Evolutionary conservation across 2,329 filamentous ascomycete species (phyloP), one percentile per base, ranked within the genome.

Genomic region (Hypoxylon sp.): DNA sequence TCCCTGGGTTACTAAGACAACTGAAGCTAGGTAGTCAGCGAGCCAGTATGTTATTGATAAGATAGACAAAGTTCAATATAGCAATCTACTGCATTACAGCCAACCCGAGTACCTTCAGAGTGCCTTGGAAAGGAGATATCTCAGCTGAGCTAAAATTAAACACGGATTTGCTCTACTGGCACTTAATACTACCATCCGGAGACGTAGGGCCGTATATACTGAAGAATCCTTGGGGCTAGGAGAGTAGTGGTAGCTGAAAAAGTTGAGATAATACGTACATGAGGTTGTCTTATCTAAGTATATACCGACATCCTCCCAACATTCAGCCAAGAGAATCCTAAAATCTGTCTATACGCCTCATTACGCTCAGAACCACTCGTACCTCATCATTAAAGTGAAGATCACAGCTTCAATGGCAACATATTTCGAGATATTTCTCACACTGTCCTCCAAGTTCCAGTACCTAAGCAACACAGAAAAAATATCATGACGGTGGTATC

Each of bases 371-470:
- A 44, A 3, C 3, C 39, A 37, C 35, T 22, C 22, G 17, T 22
- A 14, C 37, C 5, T 26, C 10, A 14, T 29, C 1, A 22, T n/a
- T 8, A 9, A 11, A 13, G 33, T 5, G 13, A 46, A 5, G 8
- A 44, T 14, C 31, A 9, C 39, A 46, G 5, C n/a, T 19, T 5
- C 3, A 13, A 22, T 10, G 19, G 3, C 11, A 22, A 11, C 26
- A 19, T 24, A 5, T 35, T 13, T 35, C 13, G 3, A 35, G 54
- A 35, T 11, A 57, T 35, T 8, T 14, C 3, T 24, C 42, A 17
- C 42, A 57, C 29, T 37, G 29, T 57, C 44, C 42, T 35, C 19
- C 6, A 24, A 24, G 54, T 57, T 35, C 42, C 26, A 22, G 39
- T 47, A 57, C 54, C 35, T 55, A 26, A 24, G 29, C 29, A 35